A percentile compares a stretch with the other conserved stretches of the same genome.
These are phyloP conservation scores for Boletales sp. DNA, from an alignment of 768 basidiomycete species.

Conservation along the genomic window DNA sequence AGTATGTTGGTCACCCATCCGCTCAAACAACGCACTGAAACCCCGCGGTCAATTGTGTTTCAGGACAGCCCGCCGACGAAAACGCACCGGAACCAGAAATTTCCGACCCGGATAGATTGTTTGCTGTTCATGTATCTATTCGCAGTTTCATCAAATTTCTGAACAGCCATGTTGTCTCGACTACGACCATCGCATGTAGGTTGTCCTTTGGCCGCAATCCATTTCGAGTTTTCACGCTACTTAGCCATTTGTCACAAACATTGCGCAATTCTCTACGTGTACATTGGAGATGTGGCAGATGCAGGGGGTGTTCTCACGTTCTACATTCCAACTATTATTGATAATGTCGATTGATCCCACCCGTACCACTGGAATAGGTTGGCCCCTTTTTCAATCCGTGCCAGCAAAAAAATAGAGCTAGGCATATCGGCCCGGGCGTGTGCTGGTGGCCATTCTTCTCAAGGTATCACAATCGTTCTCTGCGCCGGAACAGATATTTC, in stretches of 20 bases:
- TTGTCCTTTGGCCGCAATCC: slow-evolving; percentile 1
- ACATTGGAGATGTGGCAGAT: slow-evolving; percentile 76
- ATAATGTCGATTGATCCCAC: slow-evolving; percentile 40
- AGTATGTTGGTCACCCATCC: slow-evolving; percentile 24
- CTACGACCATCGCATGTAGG: slow-evolving; percentile 83
- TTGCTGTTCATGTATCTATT: slow-evolving; percentile 65
- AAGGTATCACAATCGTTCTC: no score
- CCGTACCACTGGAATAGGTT: not conserved
- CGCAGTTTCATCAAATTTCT: slow-evolving; percentile 80
- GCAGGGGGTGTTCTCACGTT: slow-evolving; percentile 85
- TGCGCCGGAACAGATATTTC: not conserved
- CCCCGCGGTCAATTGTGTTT: slow-evolving; percentile 6
- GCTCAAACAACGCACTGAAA: not conserved
- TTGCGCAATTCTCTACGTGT: slow-evolving; percentile 86
- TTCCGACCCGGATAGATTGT: slow-evolving; percentile 54
- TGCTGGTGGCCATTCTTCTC: no score
- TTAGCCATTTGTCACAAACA: slow-evolving; percentile 79
- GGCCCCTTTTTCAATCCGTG: not conserved
- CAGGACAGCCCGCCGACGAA: slow-evolving; percentile 26
- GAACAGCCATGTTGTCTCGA: slow-evolving; percentile 74
- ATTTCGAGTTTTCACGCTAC: not conserved
- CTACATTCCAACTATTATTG: slow-evolving; percentile 78
- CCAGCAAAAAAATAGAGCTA: not conserved
- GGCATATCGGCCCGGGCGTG: not conserved
- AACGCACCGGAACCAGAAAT: slow-evolving; percentile 35